A percentile compares a stretch with the other conserved stretches of the same genome.
These are phyloP conservation scores for Prunus dulcis DNA, from an alignment of 306 rosid species.

Conservation along the genomic window DNA sequence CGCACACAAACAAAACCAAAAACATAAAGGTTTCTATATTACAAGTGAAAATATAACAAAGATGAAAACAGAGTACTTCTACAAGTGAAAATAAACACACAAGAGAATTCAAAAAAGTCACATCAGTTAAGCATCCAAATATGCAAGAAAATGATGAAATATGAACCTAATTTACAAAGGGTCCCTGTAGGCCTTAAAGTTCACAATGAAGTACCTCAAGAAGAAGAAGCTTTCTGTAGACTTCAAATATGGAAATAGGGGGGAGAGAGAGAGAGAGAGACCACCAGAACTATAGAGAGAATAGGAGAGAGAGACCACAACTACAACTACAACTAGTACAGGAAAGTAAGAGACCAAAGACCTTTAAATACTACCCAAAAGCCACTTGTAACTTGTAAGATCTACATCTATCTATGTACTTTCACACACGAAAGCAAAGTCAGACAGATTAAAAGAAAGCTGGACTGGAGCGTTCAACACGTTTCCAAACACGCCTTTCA, in stretches of 20 bases:
- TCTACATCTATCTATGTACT: background rate
- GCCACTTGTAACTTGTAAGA: background rate
- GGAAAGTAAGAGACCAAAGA: conserved; percentile 3
- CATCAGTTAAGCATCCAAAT: background rate
- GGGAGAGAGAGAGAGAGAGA: background rate
- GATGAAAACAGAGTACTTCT: no score
- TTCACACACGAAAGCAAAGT: conserved; percentile 28
- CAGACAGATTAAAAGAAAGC: conserved; percentile 18
- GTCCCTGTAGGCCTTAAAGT: background rate
- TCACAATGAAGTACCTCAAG: background rate
- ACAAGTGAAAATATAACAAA: no score
- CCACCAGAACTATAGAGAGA: background rate
- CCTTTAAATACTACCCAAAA: conserved; percentile 22
- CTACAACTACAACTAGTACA: background rate
- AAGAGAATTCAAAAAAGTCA: background rate
- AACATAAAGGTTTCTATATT: no score
- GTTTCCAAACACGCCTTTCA: conserved; percentile 21
- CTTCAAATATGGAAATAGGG: background rate
- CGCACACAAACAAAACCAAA: no score
- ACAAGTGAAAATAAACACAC: background rate
- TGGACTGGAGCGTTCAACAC: conserved; percentile 24
- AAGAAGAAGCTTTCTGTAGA: background rate
- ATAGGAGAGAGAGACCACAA: background rate
- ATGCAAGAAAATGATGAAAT: background rate
- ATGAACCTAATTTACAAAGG: background rate